phyloP scores from a whole-genome alignment of 352 stramenopile genomes.

The Plasmopara viticola region DNA sequence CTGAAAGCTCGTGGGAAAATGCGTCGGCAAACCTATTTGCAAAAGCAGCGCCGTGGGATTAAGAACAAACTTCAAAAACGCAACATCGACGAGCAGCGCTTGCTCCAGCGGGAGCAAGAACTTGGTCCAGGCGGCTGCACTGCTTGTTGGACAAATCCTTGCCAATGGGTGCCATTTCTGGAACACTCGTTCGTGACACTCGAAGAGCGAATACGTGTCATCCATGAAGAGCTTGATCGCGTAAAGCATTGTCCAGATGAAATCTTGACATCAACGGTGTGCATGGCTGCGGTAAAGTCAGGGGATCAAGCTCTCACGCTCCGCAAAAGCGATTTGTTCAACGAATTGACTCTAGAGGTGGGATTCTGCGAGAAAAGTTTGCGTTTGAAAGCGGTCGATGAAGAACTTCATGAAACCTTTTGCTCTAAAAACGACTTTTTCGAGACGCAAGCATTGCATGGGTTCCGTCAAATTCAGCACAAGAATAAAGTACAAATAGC shows the following conservation, averaged over 20 bases:
- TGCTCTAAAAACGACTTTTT: conserved; percentile 73
- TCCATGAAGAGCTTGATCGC: conserved; percentile 63
- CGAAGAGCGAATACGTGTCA: conserved; percentile 46
- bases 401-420: conserved; percentile 90
- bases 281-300: conserved; percentile 56
- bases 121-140: conserved; percentile 75
- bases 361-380: conserved; percentile 69
- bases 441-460: conserved; percentile 87
- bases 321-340: conserved; percentile 62
- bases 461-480: conserved; percentile 84
- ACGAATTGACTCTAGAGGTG: conserved; percentile 60
- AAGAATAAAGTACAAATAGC: conserved; percentile 67
- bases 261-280: conserved; percentile 48
- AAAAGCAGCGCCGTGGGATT: conserved; percentile 71
- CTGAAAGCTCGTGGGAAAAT: conserved; percentile 46
- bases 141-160: conserved; percentile 71
- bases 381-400: conserved; percentile 76
- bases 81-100: conserved; percentile 58
- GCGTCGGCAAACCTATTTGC: conserved; percentile 50
- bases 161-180: conserved; percentile 55
- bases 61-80: conserved; percentile 57
- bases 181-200: conserved; percentile 46
- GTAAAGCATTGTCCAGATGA: conserved; percentile 53
- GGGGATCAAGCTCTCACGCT: conserved; percentile 39
- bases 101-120: conserved; percentile 56